These are phyloP conservation scores for Penicillium sclerotiorum DNA, from an alignment of 2,329 filamentous ascomycete genomes.

Conservation along the genomic window DNA sequence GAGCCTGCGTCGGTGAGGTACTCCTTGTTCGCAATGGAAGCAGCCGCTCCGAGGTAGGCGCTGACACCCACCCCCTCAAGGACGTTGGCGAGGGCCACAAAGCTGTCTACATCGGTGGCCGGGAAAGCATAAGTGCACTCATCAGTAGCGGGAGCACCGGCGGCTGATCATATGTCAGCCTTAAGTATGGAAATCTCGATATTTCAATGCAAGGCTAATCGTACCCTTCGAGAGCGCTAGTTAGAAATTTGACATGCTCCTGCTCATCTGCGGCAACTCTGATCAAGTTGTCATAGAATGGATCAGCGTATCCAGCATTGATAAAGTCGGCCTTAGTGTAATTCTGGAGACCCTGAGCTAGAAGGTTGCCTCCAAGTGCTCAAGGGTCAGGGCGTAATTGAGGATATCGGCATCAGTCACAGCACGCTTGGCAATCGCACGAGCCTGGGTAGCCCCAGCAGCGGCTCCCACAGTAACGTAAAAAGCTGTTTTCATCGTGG, in stretches of 20 bases:
- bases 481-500: background rate
- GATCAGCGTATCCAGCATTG: conserved; percentile 53
- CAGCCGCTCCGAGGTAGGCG: conserved; percentile 65
- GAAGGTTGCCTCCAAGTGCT: conserved; percentile 64
- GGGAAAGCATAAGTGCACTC: conserved; percentile 62
- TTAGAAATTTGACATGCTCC: conserved; percentile 61
- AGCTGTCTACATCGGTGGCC: conserved; percentile 51
- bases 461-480: background rate
- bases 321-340: conserved; percentile 58
- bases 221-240: conserved; percentile 40
- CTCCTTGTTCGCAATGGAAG: conserved; percentile 57
- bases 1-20: conserved; percentile 65
- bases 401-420: conserved; percentile 18
- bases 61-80: conserved; percentile 61
- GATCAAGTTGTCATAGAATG: conserved; percentile 62
- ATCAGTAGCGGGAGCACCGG: conserved; percentile 54
- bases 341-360: conserved; percentile 63
- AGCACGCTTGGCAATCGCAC: background rate
- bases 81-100: conserved; percentile 56
- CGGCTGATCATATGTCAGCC: conserved; percentile 31
- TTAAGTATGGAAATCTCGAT: background rate
- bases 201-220: background rate
- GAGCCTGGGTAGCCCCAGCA: background rate
- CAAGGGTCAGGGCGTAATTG: conserved; percentile 42
- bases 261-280: conserved; percentile 61